Evolutionary conservation across 108 stramenopile species (phyloP), one percentile per base, ranked within the genome.

Genomic region (Schizochytrium sp.): DNA sequence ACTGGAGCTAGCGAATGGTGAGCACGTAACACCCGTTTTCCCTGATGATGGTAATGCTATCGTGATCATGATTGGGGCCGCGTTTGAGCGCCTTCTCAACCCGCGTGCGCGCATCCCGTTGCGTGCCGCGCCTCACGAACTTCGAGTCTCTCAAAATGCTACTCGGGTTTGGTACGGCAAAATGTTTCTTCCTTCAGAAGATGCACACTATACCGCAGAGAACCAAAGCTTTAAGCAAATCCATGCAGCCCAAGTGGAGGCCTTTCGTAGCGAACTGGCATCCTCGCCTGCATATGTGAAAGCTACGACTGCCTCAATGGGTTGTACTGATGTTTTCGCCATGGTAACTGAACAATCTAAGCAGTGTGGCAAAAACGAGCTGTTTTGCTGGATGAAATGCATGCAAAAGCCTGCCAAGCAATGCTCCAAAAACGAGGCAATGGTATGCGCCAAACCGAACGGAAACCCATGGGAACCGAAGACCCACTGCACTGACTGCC

Each of bases 371-470:
- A 55, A 42, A 5, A 53, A 55, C 76, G 47, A 83, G 10, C 53
- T 49, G 45, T 83, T 55, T 40, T 83, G 76, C 76, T 83, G 76
- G 76, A 83, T 83, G 76, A 49, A 83, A 40, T 83, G 76, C 76
- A 83, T 49, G 76, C 5, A 10, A 5, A 55, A 55, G 47, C 47
- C 50, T 1, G 42, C n/a, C 72, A 83, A n/a, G 50, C 55, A 38
- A n/a, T 47, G 47, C 5, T 38, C 50, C 47, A 46, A 10, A 17
- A 83, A 83, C 38, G 45, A 83, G 28, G 76, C 47, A 47, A 2
- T 60, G 19, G 59, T n/a, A 0, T 83, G 76, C 47, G 53, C 55
- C n/a, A n/a, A 49, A 5, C 76, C 76, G 50, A 55, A 83, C 47
- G 76, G 76, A 8, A 40, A 49, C 47, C 8, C 53, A 47, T 83